Evolutionary conservation across 1,139 yeast genomes (phyloP).

Genomic region (Kodamaea derodonti): DNA sequence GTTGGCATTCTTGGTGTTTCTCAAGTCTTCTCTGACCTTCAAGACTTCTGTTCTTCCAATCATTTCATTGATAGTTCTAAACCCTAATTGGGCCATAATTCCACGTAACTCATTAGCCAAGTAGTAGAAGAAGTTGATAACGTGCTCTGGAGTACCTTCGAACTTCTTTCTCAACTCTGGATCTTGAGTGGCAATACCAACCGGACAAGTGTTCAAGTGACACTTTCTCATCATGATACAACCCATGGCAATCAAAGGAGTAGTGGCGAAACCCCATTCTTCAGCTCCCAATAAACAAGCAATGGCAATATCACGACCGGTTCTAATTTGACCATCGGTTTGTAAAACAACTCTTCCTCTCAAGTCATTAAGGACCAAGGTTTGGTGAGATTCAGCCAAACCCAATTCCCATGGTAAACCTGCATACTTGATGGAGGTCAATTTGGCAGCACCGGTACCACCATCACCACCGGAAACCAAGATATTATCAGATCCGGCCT

Average conservation of each 20-base stretch:
- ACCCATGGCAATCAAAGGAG: conserved; percentile 96
- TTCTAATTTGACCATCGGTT: conserved; percentile 95
- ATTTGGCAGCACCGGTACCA: conserved; percentile 99
- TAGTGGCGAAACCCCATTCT: conserved; percentile 97
- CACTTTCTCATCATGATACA: conserved; percentile 96
- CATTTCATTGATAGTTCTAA: conserved; percentile 95
- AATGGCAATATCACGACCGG: conserved; percentile 94
- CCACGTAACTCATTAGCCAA: conserved; percentile 87
- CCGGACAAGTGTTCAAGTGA: conserved; percentile 92
- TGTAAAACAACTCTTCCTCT: conserved; percentile 94
- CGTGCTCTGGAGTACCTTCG: conserved; percentile 97
- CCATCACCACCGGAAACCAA: conserved; percentile 97
- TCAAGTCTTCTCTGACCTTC: conserved; percentile 76
- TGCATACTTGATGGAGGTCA: conserved; percentile 95
- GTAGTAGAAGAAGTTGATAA: conserved; percentile 94
- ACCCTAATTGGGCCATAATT: conserved; percentile 92
- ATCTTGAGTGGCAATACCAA: conserved; percentile 98
- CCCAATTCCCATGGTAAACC: conserved; percentile 99
- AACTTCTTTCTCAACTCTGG: conserved; percentile 90
- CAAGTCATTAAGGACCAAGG: conserved; percentile 89
- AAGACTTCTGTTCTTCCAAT: conserved; percentile 94
- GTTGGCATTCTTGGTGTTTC: conserved; percentile 87
- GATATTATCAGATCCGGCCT: conserved; percentile 96
- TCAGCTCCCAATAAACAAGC: conserved; percentile 97
- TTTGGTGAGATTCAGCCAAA: conserved; percentile 96